Evolutionary conservation across 1,284 basidiomycete species (phyloP), one percentile per base, ranked within the genome.

Genomic region (Bondarzewia mesenterica): DNA sequence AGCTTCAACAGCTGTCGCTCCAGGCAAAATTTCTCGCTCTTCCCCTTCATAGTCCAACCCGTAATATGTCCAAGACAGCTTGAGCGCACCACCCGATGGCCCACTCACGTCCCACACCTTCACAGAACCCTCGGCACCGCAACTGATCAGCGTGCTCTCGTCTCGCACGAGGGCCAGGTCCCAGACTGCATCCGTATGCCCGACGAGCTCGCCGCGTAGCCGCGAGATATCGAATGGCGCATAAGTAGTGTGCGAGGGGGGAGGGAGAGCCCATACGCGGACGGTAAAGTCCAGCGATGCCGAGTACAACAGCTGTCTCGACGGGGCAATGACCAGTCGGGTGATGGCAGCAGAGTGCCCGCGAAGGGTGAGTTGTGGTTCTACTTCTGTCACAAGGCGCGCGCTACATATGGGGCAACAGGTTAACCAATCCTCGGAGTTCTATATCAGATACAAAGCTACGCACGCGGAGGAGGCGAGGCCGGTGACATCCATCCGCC

Each of bases 141-240:
- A 93, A 55, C 88, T 91, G 46, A 93, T 89, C 23, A 99, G 74
- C 21, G 87, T 81, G 49, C 79, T 79, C 65, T 87, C 85, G 57
- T 85, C 84, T 52, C 82, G 73, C 32, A 81, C 80, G 32, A 88
- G 78, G 21, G 88, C 85, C 44, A 98, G 70, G 61, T 94, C 94
- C 94, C 95, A 98, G 10, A 98, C 88, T 3, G 90, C 90, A 63
- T 98, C 93, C 1, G 91, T 90, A 62, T 96, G 92, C 1, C 93
- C 93, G 35, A 94, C 81, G 25, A 98, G 78, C 53, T 87, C 85
- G 29, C 87, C 88, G 35, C 88, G 74, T 35, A 82, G 75, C 16
- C 83, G 76, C 2, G 82, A 81, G 46, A 86, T 77, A 57, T 98
- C 93, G 62, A 89, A 93, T 0, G 92, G 84, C 7, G 89, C 89